A percentile compares a stretch with the other conserved stretches of the same genome.
Evolutionary conservation across 345 rosid genomes (phyloP).

Genomic region (Eucalyptus albens): DNA sequence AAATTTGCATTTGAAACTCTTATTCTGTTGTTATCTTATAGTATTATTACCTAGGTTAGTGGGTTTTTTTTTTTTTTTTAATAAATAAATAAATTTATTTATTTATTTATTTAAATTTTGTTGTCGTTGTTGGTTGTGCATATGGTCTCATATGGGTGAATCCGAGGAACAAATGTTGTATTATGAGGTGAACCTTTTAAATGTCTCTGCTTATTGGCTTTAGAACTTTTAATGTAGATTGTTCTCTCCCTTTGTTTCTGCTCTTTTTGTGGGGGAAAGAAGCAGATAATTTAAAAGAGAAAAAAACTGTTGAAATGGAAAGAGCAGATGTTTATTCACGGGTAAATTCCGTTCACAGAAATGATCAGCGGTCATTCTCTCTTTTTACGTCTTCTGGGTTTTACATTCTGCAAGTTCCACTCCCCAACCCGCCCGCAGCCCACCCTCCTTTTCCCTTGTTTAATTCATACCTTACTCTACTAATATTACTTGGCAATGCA

Average conservation of each 20-base stretch:
- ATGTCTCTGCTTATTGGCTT: not conserved
- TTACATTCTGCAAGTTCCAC: not conserved
- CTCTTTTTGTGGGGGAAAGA: not conserved
- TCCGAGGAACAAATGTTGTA: not conserved
- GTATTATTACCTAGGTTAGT: not conserved
- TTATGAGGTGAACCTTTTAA: not conserved
- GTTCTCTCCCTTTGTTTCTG: not conserved
- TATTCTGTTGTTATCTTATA: not conserved
- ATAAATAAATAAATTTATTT: too few species aligned
- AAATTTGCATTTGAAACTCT: not conserved
- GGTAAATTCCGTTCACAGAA: not conserved
- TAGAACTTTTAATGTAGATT: not conserved
- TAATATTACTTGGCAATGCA: not conserved
- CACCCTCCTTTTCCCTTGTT: not conserved
- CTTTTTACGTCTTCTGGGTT: not conserved
- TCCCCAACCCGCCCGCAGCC: not conserved
- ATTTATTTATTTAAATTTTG: not conserved
- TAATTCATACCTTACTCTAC: not conserved
- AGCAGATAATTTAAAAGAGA: not conserved
- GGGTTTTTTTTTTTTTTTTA: not conserved
- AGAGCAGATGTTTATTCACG: not conserved
- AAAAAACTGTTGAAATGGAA: not conserved
- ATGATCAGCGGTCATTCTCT: not conserved
- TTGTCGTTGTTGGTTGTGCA: not conserved
- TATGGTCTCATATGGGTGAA: not conserved